Base-by-base conservation (phyloP, 2,329 filamentous ascomycete species). In the Cylindrodendrum hubeiense region DNA sequence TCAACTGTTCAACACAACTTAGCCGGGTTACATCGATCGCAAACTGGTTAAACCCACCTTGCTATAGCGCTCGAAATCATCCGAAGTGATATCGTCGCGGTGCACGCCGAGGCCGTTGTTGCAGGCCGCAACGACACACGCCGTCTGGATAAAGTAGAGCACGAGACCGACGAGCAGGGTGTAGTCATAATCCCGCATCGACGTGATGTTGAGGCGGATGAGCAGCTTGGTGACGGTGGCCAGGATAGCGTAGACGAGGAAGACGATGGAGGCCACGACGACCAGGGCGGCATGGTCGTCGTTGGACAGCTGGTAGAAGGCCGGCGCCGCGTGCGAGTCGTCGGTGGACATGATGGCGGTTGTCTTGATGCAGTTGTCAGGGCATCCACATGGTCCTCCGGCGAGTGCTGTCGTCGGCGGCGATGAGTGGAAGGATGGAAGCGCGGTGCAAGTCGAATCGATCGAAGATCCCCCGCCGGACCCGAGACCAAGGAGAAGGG, bases 131-230 rank as follows among this genome's bases (percentile, higher is more conserved):
- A 73, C 34, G 8, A 74, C 69, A 9, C 69, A 72, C 0, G 52
- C 53, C 4, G 71, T 73, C 55, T 73, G 71, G 8, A 67, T 37
- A 28, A 71, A 65, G 17, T 72, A 73, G 4, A 73, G 17, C 1
- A 67, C 7, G 0, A 63, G 50, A 0, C 63, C 53, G 7, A 33
- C 50, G 2, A 73, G 10, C 4, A 73, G 5, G 0, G 60, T 54
- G 3, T 66, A 19, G 41, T 73, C 71, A 24, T 67, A 73, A 7
- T 72, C 71, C 34, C 67, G 63, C 53, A 74, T 59, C 2, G 71
- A 73, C 13, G 69, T 70, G 5, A 73, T 68, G 21, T 73, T 73
- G 24, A 73, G 41, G 7, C 71, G 71, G 21, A 73, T 73, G 15
- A 73, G 60, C 10, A 74, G 17, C 49, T 73, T 73, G 1, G 64